Conservation (phyloP, 306 rosid genomes). For the Rosa lucieae region DNA sequence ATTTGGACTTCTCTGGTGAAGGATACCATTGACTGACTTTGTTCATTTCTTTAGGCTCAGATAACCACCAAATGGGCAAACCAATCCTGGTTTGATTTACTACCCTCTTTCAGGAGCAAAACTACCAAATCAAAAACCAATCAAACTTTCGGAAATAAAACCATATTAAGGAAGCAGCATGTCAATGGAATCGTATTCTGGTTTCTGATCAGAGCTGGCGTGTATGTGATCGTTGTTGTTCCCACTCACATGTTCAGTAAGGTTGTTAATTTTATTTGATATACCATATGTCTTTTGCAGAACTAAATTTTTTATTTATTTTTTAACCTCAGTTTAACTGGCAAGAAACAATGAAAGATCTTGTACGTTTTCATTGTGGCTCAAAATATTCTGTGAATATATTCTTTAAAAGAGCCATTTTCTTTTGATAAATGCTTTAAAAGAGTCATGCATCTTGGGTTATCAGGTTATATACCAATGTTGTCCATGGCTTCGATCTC, state of each 20-base stretch:
- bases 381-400: neutral
- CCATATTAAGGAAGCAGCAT: neutral
- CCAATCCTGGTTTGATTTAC: neutral
- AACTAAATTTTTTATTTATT: neutral
- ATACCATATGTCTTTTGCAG: neutral
- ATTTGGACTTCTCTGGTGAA: neutral
- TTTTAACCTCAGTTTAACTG: neutral
- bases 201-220: neutral
- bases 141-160: neutral
- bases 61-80: neutral
- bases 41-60: neutral
- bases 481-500: neutral
- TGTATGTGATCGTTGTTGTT: neutral
- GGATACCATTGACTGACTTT: neutral
- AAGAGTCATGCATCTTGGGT: neutral
- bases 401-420: too few species aligned
- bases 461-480: neutral
- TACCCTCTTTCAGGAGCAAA: neutral
- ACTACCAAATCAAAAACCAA: neutral
- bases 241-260: neutral
- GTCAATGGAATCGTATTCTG: neutral
- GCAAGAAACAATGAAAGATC: neutral
- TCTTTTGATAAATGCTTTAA: too few species aligned
- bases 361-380: neutral
- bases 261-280: neutral